A percentile compares a stretch with the other conserved stretches of the same genome.
phyloP scores from a whole-genome alignment of 2,329 filamentous ascomycete species.

The Daldinia sp. region DNA sequence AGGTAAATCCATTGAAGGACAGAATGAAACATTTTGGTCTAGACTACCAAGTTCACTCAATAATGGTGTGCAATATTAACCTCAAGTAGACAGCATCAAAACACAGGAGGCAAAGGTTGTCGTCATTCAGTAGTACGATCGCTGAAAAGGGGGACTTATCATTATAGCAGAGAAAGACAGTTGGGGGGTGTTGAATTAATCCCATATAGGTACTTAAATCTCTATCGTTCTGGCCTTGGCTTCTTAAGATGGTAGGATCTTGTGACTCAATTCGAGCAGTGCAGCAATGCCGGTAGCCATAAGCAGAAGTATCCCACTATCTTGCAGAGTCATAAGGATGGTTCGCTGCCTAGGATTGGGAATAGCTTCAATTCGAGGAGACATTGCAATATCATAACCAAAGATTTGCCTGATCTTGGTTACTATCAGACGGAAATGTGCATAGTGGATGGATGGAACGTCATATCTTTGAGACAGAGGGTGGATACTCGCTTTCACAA shows the following conservation, averaged over 20 bases:
- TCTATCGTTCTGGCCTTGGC: slow-evolving; percentile 20
- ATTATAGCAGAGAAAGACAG: slow-evolving; percentile 8
- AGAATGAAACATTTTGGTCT: slow-evolving; percentile 16
- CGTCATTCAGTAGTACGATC: slow-evolving; percentile 29
- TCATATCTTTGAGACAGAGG: slow-evolving; percentile 34
- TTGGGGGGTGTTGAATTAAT: slow-evolving; percentile 33
- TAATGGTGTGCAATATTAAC: slow-evolving; percentile 29
- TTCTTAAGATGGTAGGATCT: slow-evolving; percentile 22
- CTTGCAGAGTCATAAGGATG: slow-evolving; percentile 11
- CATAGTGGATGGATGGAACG: slow-evolving; percentile 35
- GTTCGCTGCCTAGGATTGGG: slow-evolving; percentile 27
- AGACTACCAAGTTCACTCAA: slow-evolving; percentile 2
- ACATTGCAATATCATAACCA: slow-evolving; percentile 20
- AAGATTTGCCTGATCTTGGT: slow-evolving; percentile 28
- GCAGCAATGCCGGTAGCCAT: slow-evolving; percentile 14
- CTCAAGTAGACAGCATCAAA: not conserved
- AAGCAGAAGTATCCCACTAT: slow-evolving; percentile 20
- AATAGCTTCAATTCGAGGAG: slow-evolving; percentile 37
- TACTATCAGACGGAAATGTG: slow-evolving; percentile 37
- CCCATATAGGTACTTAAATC: not conserved
- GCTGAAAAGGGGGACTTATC: slow-evolving; percentile 27
- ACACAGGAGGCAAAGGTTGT: slow-evolving; percentile 32
- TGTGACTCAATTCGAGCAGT: slow-evolving; percentile 30
- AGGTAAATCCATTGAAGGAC: slow-evolving; percentile 15
- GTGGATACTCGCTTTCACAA: slow-evolving; percentile 35